Evolutionary conservation across 2,329 filamentous ascomycete species (phyloP), one percentile per base, ranked within the genome.

Genomic region (Pyrenochaeta sp.): DNA sequence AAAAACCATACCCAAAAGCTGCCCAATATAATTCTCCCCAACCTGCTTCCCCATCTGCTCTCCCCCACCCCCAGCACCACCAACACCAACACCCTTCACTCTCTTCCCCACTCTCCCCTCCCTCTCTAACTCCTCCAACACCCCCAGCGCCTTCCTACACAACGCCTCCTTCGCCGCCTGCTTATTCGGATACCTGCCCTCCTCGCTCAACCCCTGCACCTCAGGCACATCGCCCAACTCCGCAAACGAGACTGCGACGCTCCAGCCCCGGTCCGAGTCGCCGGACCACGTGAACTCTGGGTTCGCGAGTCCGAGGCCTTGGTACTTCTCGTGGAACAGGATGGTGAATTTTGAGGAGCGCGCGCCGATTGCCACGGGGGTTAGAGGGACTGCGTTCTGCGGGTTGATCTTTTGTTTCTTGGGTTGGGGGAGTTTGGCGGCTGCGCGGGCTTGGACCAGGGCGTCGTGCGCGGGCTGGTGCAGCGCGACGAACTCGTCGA

Each of bases 121-220:
- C 13, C 24, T 45, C 24, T 58, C 55, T 27, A 67, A 48, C 8
- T 39, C 29, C 6, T 59, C 54, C 4, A 75, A 31, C 3, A 63
- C 34, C 3, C 44, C 47, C 5, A 73, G 24, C 2, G 60, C 72
- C n/a, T 44, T 51, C 53, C 65, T 63, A 28, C 67, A 69, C 15
- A 72, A 35, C 2, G 59, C 67, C 43, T 77, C 74, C 42, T 73
- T 76, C 0, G 72, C 74, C 35, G 73, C 71, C 44, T 72, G 71
- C 59, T 77, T 76, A 26, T 60, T 72, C 6, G 55, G 52, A 48
- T 63, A 74, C 11, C 51, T 55, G 2, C 60, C 61, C 6, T 50
- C 19, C 8, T 55, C 56, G 3, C 51, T 48, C 14, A 67, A 17
- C 5, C 44, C 42, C 11, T 63, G 53, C 8, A 54, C 15, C 26